Evolutionary conservation across 148 eudicot genomes (phyloP).

Genomic region (Chenopodium album): DNA sequence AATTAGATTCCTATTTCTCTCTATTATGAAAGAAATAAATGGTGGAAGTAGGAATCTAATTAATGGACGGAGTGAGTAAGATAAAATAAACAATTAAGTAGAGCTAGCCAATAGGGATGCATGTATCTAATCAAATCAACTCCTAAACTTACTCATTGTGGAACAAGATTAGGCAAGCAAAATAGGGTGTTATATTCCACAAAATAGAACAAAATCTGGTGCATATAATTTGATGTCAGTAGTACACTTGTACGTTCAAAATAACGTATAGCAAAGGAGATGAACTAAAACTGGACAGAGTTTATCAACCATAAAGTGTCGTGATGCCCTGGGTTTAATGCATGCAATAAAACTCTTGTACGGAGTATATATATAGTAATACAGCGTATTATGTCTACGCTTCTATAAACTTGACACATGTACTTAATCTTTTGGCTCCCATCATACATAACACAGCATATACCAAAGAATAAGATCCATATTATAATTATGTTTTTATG

Average conservation of each 20-base stretch:
- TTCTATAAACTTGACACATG: not conserved
- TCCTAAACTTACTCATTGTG: not conserved
- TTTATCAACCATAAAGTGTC: not conserved
- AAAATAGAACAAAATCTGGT: not conserved
- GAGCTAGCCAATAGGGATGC: too few relatives aligned
- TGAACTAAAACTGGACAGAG: not conserved
- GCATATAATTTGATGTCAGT: not conserved
- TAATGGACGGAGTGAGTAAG: too few relatives aligned
- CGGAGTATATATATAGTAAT: not conserved
- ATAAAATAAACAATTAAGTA: too few relatives aligned
- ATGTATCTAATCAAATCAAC: too few relatives aligned
- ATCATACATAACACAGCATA: not conserved
- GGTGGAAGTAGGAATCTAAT: too few relatives aligned
- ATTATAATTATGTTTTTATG: not conserved
- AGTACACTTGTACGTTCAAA: not conserved
- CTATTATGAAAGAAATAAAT: too few relatives aligned
- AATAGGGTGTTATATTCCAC: not conserved
- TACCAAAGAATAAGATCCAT: slow-evolving; percentile 4
- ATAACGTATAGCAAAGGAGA: not conserved
- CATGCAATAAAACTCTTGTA: not conserved
- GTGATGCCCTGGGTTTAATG: not conserved
- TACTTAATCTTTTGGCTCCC: slow-evolving; percentile 4
- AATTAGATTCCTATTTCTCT: too few relatives aligned
- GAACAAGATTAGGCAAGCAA: not conserved
- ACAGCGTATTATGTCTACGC: not conserved